phyloP scores from a whole-genome alignment of 2,329 filamentous ascomycete genomes.

The Coniochaeta hoffmannii region DNA sequence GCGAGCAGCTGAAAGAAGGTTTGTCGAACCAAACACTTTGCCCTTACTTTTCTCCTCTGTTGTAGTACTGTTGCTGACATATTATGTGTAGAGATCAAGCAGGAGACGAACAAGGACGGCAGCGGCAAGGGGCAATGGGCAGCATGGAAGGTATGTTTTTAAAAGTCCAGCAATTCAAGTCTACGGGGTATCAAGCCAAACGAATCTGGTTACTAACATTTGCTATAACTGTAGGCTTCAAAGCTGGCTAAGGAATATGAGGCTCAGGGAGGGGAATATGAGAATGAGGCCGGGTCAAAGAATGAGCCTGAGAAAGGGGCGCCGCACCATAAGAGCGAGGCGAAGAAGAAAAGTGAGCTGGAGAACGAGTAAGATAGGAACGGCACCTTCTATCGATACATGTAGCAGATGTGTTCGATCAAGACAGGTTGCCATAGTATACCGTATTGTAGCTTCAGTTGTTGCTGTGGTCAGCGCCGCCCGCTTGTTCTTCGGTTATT shows the following conservation, averaged over 20 bases:
- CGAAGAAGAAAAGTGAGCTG: neutral
- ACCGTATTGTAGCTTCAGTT: too few species aligned
- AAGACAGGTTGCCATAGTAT: too few species aligned
- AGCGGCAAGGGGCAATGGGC: conserved; percentile 31
- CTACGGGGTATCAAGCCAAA: neutral
- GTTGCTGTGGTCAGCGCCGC: too few species aligned
- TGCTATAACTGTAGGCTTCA: conserved; percentile 15
- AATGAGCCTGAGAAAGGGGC: conserved; percentile 23
- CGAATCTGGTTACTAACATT: conserved; percentile 4
- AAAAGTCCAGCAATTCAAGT: too few species aligned
- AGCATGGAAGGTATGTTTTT: conserved; percentile 24
- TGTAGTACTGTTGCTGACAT: neutral
- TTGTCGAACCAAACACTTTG: neutral
- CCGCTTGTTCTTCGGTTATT: too few species aligned
- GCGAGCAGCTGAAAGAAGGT: conserved; percentile 31
- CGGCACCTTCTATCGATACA: too few species aligned
- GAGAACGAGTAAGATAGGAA: neutral
- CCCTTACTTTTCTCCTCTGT: neutral
- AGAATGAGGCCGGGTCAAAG: conserved; percentile 31
- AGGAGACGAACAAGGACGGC: conserved; percentile 32
- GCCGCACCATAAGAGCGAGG: conserved; percentile 18
- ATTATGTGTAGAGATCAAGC: conserved; percentile 26
- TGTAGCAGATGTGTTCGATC: too few species aligned
- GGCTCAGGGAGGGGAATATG: conserved; percentile 31
- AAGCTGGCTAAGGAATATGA: conserved; percentile 35